Evolutionary conservation across 2,329 filamentous ascomycete species (phyloP).

Genomic region (Penicillium sp.): DNA sequence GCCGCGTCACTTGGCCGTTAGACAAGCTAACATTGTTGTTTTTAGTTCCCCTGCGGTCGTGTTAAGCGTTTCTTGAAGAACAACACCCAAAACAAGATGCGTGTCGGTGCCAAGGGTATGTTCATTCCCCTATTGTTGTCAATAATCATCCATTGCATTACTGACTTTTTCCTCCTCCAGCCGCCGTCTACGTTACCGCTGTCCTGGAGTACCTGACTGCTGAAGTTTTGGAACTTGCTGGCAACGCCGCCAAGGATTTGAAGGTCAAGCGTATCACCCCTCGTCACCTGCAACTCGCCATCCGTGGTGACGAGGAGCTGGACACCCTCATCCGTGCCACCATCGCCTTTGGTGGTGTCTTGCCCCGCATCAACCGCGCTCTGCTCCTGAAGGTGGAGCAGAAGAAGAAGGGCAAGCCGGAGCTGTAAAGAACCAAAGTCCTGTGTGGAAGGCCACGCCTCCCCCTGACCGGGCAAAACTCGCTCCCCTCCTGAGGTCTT

Average conservation of each 20-base stretch:
- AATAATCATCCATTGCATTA: not conserved
- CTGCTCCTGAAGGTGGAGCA: slow-evolving; percentile 94
- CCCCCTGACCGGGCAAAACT: slow-evolving; percentile 6
- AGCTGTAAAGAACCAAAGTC: slow-evolving; percentile 24
- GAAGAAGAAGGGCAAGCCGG: slow-evolving; percentile 80
- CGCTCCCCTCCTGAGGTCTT: slow-evolving; percentile 3
- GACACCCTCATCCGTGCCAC: slow-evolving; percentile 97
- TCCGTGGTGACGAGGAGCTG: slow-evolving; percentile 96
- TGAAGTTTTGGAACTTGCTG: slow-evolving; percentile 95
- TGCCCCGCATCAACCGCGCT: slow-evolving; percentile 98
- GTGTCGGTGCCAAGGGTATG: slow-evolving; percentile 85
- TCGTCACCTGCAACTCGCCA: slow-evolving; percentile 94
- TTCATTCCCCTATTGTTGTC: not conserved
- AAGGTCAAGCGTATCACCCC: slow-evolving; percentile 99
- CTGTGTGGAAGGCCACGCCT: not conserved
- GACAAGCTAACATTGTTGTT: slow-evolving; percentile 21
- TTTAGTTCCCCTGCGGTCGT: slow-evolving; percentile 96
- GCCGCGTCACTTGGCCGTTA: not conserved
- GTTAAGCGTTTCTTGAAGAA: slow-evolving; percentile 99
- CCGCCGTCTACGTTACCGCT: slow-evolving; percentile 95
- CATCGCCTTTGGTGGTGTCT: slow-evolving; percentile 96
- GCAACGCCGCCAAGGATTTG: slow-evolving; percentile 98
- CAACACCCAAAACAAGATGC: slow-evolving; percentile 99
- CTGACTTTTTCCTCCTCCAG: slow-evolving; percentile 41
- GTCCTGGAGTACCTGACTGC: slow-evolving; percentile 98